These are phyloP conservation scores for Ulota crispa DNA, from an alignment of 225 moss, liverwort and hornwort species.

Conservation along the genomic window DNA sequence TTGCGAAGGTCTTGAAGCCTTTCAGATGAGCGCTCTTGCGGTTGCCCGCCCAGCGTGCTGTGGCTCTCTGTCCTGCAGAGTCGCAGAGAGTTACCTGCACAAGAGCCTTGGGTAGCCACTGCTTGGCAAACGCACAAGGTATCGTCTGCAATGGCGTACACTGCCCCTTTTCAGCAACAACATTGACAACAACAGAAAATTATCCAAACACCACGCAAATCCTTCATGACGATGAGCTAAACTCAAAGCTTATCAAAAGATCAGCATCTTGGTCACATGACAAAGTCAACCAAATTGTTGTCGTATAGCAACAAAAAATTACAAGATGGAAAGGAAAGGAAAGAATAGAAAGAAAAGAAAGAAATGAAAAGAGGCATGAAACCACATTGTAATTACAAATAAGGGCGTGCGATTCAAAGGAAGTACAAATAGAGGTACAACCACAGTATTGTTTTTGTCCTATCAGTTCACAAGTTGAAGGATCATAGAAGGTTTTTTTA, in stretches of 20 bases:
- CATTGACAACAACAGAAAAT: not conserved
- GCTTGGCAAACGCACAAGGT: conserved; percentile 36
- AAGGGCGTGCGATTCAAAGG: too few species aligned
- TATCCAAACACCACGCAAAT: not conserved
- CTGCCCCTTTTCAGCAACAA: not conserved
- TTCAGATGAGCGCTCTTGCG: conserved; percentile 30
- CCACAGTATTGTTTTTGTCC: too few species aligned
- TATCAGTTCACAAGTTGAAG: too few species aligned
- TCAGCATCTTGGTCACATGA: not conserved
- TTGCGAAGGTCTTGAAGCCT: conserved; percentile 28
- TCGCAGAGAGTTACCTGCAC: conserved; percentile 30
- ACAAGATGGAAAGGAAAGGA: too few species aligned
- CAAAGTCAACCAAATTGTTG: too few species aligned
- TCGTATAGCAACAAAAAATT: too few species aligned
- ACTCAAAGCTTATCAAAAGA: not conserved
- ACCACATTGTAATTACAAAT: too few species aligned
- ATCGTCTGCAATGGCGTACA: conserved; percentile 24
- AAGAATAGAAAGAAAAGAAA: not conserved
- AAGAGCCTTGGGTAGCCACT: conserved; percentile 32
- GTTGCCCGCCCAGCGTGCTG: conserved; percentile 40
- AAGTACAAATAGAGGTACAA: too few species aligned
- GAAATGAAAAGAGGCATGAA: not conserved
- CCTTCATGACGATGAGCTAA: not conserved
- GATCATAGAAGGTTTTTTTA: too few species aligned
- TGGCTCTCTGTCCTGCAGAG: conserved; percentile 22